Evolutionary conservation across 805 yeast genomes (phyloP), one percentile per base, ranked within the genome.

Genomic region (Cyberlindnera xylosilytica): DNA sequence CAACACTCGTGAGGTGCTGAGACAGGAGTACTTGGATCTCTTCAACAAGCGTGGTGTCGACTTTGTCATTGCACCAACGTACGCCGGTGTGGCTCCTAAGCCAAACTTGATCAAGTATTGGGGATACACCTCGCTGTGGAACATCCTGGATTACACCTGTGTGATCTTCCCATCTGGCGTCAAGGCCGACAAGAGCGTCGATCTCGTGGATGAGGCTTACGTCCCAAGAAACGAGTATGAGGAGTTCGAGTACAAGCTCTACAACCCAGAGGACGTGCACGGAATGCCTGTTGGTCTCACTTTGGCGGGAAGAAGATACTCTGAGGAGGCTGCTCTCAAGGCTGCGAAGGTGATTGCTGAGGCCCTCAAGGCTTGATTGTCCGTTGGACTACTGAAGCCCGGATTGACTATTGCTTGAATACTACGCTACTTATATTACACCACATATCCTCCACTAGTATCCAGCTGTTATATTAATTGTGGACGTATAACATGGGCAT

Each of bases 121-220:
- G 90, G 84, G 89, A 4, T 86, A 86, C 68, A 83, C 91, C 6
- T 66, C 88, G 3, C 69, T 83, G 50, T 86, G 79, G 76, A 85
- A 85, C 62, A 57, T 84, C 42, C 61, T 83, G 49, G 93, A 85
- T 60, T 71, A 78, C 54, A 88, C 93, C 32, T 76, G 79, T 26
- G 74, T 81, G 46, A 70, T 73, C 3, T 67, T 78, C 63, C 87
- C 84, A 52, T 73, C 86, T 6, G 82, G 52, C 6, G 20, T 52
- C 19, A 38, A 38, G 28, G 57, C 49, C 6, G 80, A 80, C 53
- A 51, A 66, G 23, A 45, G 47, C 6, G 47, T 72, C 30, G 89
- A 82, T 57, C 52, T 62, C 30, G 73, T 74, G 66, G 78, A 68
- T 34, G 42, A 32, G 29, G 18, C 32, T 5, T 40, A 37, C 32